phyloP scores from a whole-genome alignment of 169 alveolate genomes.

The Plasmodium blacklocki region DNA sequence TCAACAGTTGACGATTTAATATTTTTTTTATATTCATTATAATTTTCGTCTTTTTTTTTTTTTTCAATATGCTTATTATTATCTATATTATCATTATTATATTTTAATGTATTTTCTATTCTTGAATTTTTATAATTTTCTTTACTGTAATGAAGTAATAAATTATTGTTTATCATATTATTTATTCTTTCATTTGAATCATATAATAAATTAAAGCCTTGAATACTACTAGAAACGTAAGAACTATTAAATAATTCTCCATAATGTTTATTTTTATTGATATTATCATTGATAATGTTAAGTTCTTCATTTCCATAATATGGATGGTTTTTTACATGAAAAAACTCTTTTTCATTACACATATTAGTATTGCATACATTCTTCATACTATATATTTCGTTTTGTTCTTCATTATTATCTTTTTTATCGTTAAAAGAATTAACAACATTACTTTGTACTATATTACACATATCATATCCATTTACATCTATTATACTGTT shows the following conservation, averaged over 20 bases:
- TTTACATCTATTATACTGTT: slow-evolving; percentile 5
- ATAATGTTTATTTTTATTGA: slow-evolving; percentile 8
- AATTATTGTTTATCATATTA: background rate
- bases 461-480: slow-evolving; percentile 19
- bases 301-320: slow-evolving; percentile 1
- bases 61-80: background rate
- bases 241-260: slow-evolving; percentile 15
- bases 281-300: slow-evolving; percentile 18
- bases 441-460: slow-evolving; percentile 19
- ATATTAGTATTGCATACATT: background rate
- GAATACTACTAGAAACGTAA: slow-evolving; percentile 7
- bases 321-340: slow-evolving; percentile 15
- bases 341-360: background rate
- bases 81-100: background rate
- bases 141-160: background rate
- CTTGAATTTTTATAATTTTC: background rate
- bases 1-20: background rate
- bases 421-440: slow-evolving; percentile 17
- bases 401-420: background rate
- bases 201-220: slow-evolving; percentile 1
- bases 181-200: slow-evolving; percentile 7
- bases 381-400: background rate
- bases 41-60: background rate
- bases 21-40: background rate
- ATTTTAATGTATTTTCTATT: background rate